These are phyloP conservation scores for Diutina catenulata DNA, from an alignment of 1,139 yeast genomes.

Conservation along the genomic window DNA sequence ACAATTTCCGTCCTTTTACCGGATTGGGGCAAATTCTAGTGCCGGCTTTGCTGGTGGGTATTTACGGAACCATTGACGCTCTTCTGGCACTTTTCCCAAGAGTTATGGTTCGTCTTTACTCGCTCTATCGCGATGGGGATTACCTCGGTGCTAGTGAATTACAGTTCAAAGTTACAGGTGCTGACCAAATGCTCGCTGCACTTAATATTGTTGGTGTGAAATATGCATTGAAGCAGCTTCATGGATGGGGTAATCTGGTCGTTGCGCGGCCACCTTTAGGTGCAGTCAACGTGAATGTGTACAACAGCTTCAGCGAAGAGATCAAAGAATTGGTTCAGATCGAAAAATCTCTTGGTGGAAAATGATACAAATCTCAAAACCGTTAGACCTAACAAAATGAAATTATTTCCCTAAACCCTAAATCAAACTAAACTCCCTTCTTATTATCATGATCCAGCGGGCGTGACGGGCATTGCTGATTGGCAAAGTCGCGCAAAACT, in stretches of 20 bases:
- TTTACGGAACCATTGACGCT: conserved; percentile 36
- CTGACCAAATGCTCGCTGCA: conserved; percentile 27
- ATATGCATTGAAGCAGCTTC: conserved; percentile 18
- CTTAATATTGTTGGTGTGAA: conserved; percentile 36
- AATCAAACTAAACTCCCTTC: too few species aligned
- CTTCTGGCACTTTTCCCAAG: conserved; percentile 31
- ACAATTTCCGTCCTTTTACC: conserved; percentile 31
- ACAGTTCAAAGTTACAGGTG: conserved; percentile 28
- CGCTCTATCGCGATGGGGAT: conserved; percentile 18
- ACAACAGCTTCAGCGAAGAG: conserved; percentile 5
- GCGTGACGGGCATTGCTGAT: too few species aligned
- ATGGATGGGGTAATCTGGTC: conserved; percentile 13
- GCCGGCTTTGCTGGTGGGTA: conserved; percentile 32
- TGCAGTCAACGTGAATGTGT: conserved; percentile 6
- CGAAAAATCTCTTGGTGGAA: conserved; percentile 7
- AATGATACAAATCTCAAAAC: too few species aligned
- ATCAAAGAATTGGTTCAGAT: conserved; percentile 6
- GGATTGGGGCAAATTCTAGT: conserved; percentile 36
- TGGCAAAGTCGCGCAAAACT: too few species aligned
- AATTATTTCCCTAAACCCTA: too few species aligned
- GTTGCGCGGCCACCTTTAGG: conserved; percentile 16
- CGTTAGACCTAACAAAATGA: too few species aligned
- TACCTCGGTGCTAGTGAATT: conserved; percentile 26
- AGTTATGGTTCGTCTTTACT: conserved; percentile 22
- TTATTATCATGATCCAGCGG: too few species aligned